These are phyloP conservation scores for Chamaecyparis obtusa DNA, from an alignment of 75 land plant species.

Conservation along the genomic window DNA sequence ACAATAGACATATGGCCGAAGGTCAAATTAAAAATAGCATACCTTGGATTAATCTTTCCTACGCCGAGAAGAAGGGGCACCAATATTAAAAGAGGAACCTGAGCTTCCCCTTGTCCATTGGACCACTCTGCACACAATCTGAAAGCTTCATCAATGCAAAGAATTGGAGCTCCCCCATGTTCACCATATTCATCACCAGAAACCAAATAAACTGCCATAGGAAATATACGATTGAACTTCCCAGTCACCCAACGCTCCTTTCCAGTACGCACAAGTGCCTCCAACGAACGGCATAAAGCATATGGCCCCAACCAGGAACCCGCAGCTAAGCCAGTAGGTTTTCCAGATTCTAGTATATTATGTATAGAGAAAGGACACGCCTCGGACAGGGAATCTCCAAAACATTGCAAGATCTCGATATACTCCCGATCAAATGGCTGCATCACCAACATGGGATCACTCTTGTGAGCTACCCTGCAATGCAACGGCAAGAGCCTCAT, in stretches of 20 bases:
- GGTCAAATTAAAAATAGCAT: neutral
- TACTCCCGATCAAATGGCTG: constrained; percentile 80
- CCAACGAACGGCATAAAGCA: constrained; percentile 93
- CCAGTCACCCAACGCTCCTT: constrained; percentile 26
- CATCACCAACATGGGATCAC: constrained; percentile 34
- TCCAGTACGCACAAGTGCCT: constrained; percentile 57
- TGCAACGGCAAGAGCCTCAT: constrained; percentile 21
- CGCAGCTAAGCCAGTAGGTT: constrained; percentile 72
- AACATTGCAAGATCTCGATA: constrained; percentile 74
- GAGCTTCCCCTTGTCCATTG: constrained; percentile 24
- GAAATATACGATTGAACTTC: constrained; percentile 24
- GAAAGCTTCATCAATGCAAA: constrained; percentile 72
- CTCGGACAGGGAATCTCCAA: constrained; percentile 68
- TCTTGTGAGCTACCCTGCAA: constrained; percentile 41
- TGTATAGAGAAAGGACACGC: constrained; percentile 78
- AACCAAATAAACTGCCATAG: constrained; percentile 83
- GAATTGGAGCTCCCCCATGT: constrained; percentile 94
- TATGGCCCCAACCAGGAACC: constrained; percentile 98
- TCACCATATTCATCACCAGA: constrained; percentile 99
- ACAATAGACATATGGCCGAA: neutral
- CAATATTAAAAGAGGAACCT: constrained; percentile 64
- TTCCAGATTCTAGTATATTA: constrained; percentile 85
- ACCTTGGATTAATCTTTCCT: constrained; percentile 76
- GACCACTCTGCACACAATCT: constrained; percentile 49
- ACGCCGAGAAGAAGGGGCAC: constrained; percentile 88